Base-by-base conservation (phyloP, 441 rosid species). In the Erodium moschatum region DNA sequence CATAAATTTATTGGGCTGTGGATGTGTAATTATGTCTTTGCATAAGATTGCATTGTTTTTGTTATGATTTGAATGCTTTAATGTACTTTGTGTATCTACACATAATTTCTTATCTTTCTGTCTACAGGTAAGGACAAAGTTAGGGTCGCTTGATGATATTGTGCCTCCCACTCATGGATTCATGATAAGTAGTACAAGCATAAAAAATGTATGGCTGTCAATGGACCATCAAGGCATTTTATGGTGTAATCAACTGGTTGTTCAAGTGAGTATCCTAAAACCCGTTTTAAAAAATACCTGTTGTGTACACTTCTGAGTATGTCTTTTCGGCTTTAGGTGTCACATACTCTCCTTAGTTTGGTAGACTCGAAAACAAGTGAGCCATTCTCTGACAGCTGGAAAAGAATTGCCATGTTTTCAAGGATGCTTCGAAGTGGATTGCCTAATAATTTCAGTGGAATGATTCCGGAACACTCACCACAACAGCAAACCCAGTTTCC, bases 211-310 rank as follows among this genome's bases (percentile, higher is more conserved):
- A 56, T 94, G 97, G 97, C 76, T 94, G 71, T 94, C 99, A 19
- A 89, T 94, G 99, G 99, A 94, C 80, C 99, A 94, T 81, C 99
- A 91, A 74, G 93, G 96, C 77, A 94, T 94, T 71, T 71, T 94
- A 70, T 94, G 99, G 99, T 94, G 99, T 79, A 91, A 94, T 81
- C 97, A 94, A 80, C 73, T 94, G 64, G 97, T 89, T 84, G 89
- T 91, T 72, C 99, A 91, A 83, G 99, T 91, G 72, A 84, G 97
- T 82, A 54, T 73, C 64, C 40, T 56, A 78, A 65, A 33, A 33
- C 38, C 38, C 4, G 0, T 33, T 33, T 33, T 33, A 33, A 33
- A 33, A 33, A 29, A 29, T 1, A 29, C 65, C 24, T 38, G 7
- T 69, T n/a, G 2, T 13, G 62, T 60, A 33, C 56, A 63, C 38